These are phyloP conservation scores for Neurospora tetrasperma DNA, from an alignment of 495 filamentous ascomycete species.

Conservation along the genomic window DNA sequence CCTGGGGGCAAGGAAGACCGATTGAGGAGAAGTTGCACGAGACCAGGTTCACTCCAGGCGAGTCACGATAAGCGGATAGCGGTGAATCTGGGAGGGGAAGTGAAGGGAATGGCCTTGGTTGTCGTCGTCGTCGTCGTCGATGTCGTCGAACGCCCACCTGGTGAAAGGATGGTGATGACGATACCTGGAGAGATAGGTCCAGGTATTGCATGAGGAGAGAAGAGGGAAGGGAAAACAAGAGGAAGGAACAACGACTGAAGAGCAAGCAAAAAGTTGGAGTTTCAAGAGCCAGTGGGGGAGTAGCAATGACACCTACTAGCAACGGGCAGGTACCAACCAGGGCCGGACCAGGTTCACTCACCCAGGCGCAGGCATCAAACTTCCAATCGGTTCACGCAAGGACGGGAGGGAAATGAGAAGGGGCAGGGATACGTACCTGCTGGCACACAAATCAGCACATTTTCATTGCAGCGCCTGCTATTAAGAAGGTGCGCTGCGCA, in stretches of 20 bases:
- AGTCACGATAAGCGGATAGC: background rate
- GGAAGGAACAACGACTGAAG: background rate
- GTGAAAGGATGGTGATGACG: background rate
- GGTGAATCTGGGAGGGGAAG: background rate
- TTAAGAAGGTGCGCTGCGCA: background rate
- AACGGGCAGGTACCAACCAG: background rate
- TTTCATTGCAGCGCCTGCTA: background rate
- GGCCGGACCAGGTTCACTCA: background rate
- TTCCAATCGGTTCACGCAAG: background rate
- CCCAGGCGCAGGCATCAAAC: background rate
- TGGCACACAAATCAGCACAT: background rate
- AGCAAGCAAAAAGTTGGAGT: background rate
- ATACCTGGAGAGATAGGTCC: background rate
- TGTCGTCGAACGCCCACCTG: background rate
- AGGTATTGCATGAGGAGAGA: background rate
- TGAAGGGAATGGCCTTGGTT: background rate
- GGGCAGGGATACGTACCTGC: background rate
- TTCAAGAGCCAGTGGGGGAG: background rate
- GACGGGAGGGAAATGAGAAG: background rate
- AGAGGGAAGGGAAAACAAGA: background rate
- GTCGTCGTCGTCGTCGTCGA: background rate
- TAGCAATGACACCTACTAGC: background rate
- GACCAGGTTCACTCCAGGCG: background rate
- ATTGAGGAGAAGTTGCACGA: background rate
- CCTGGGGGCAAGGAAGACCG: background rate